Evolutionary conservation across 768 basidiomycete species (phyloP).

Genomic region (Hericium erinaceus): DNA sequence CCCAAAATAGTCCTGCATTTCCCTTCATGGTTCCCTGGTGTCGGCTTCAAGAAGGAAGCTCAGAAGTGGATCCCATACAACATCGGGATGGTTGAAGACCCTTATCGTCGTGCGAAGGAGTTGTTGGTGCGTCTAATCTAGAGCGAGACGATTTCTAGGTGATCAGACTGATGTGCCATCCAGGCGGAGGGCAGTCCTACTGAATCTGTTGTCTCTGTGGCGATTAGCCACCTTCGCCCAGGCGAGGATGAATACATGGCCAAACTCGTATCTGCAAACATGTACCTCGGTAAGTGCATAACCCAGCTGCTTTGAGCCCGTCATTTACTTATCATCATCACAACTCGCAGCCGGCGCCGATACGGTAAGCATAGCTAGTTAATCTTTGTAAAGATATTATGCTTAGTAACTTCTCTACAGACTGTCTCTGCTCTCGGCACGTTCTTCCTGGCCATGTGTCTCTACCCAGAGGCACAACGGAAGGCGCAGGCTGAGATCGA

Average conservation of each 20-base stretch:
- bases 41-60: background rate
- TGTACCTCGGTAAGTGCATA: background rate
- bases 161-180: background rate
- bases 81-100: conserved; percentile 16
- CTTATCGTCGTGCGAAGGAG: conserved; percentile 14
- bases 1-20: background rate
- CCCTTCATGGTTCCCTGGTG: background rate
- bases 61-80: conserved; percentile 18
- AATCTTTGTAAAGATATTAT: background rate
- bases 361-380: conserved; percentile 7
- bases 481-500: background rate
- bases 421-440: conserved; percentile 10
- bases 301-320: background rate
- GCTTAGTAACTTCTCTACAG: background rate
- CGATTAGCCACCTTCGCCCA: background rate
- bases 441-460: background rate
- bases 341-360: conserved; percentile 11
- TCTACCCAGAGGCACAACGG: background rate
- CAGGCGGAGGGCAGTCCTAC: background rate
- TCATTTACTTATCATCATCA: background rate
- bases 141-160: background rate
- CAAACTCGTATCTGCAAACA: background rate
- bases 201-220: background rate
- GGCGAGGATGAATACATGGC: background rate
- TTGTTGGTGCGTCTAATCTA: conserved; percentile 10